A percentile compares a stretch with the other conserved stretches of the same genome.
Evolutionary conservation across 495 filamentous ascomycete species (phyloP).

Genomic region (Saxophila tyrrhenica): DNA sequence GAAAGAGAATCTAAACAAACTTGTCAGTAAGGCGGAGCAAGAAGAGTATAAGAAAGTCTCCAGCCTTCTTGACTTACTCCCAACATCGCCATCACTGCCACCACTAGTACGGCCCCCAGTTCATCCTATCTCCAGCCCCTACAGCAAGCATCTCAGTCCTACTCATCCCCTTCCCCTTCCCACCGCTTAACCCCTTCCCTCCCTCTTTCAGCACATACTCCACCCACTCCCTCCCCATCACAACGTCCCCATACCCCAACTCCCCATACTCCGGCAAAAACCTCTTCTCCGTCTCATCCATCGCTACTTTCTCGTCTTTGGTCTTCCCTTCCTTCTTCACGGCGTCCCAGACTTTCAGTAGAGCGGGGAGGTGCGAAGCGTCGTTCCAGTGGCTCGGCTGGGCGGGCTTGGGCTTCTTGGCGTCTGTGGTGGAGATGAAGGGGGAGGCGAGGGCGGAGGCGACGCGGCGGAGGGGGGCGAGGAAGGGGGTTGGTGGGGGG

Average conservation of each 20-base stretch:
- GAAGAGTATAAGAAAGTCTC: background rate
- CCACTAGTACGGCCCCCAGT: conserved; percentile 8
- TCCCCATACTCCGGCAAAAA: background rate
- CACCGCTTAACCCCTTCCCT: background rate
- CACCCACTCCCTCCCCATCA: conserved; percentile 1
- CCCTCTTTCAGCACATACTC: conserved; percentile 5
- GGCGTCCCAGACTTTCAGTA: conserved; percentile 7
- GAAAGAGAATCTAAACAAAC: too few relatives aligned
- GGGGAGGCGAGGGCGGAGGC: background rate
- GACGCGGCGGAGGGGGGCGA: background rate
- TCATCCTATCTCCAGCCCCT: conserved; percentile 1
- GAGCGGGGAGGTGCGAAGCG: conserved; percentile 1
- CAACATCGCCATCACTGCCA: too few relatives aligned
- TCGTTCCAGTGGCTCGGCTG: conserved; percentile 11
- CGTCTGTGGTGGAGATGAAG: background rate
- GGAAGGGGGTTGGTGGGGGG: background rate
- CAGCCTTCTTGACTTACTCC: background rate
- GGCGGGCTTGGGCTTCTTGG: background rate
- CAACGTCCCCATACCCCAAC: background rate
- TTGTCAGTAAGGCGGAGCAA: too few relatives aligned
- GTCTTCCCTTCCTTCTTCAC: too few relatives aligned
- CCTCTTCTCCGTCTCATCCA: background rate
- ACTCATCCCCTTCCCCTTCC: conserved; percentile 1
- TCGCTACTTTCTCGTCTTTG: background rate
- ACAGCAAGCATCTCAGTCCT: conserved; percentile 1